A percentile compares a stretch with the other conserved stretches of the same genome.
phyloP scores from a whole-genome alignment of 2,329 filamentous ascomycete genomes.

The Chrysosporium keratinophilum region DNA sequence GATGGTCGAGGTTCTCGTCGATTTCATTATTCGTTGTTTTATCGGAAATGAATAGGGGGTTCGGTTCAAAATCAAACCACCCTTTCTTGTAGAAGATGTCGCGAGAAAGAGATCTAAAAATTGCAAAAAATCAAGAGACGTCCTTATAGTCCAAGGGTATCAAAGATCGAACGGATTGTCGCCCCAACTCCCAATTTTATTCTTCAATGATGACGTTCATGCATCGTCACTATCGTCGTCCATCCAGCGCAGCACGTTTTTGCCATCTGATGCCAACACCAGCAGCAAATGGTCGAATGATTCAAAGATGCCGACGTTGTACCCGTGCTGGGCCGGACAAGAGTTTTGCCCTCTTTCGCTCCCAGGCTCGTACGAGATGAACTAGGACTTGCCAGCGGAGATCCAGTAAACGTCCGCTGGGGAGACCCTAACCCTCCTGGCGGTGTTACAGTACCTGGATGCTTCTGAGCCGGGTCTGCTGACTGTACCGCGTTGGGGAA shows the following conservation, averaged over 20 bases:
- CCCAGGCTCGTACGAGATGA: constrained; percentile 5
- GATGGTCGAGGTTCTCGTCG: no score
- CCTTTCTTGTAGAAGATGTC: no score
- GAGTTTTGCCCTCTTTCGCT: constrained; percentile 7
- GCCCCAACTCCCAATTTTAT: no score
- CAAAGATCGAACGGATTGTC: no score
- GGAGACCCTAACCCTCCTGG: not conserved
- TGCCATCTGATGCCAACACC: constrained; percentile 63
- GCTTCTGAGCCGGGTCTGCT: not conserved
- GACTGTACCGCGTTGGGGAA: constrained; percentile 16
- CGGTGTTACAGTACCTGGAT: not conserved
- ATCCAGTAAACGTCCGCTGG: not conserved
- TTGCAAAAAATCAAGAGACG: no score
- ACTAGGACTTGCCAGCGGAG: not conserved
- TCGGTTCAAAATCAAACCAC: no score
- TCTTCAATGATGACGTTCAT: constrained; percentile 43
- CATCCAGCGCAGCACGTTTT: constrained; percentile 59
- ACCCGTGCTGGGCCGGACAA: not conserved
- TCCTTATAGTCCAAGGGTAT: no score
- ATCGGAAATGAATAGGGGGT: no score
- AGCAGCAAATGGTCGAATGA: constrained; percentile 57
- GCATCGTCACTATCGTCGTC: constrained; percentile 55
- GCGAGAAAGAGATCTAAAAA: no score
- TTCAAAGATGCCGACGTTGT: constrained; percentile 13
- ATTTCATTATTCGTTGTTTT: no score